Evolutionary conservation across 306 rosid species (phyloP).

Genomic region (Astragalus membranaceus): DNA sequence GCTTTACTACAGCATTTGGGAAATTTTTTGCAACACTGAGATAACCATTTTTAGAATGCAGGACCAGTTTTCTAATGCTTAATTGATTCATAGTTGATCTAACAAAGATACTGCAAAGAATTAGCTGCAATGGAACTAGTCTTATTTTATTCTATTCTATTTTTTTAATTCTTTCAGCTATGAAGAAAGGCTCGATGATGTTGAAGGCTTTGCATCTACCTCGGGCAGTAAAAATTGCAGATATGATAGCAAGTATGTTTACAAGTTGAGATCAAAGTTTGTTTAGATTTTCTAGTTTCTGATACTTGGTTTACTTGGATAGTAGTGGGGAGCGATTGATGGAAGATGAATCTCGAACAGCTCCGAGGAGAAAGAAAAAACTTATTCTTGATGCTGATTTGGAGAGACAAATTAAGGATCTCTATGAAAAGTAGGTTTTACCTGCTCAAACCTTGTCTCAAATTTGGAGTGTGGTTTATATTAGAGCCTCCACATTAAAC

Average conservation of each 20-base stretch:
- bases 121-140: not conserved
- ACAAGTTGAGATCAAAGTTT: constrained; percentile 10
- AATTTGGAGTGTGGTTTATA: constrained; percentile 10
- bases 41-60: constrained; percentile 8
- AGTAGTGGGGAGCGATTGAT: constrained; percentile 42
- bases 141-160: not conserved
- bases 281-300: constrained; percentile 11
- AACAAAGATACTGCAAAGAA: constrained; percentile 2
- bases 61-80: constrained; percentile 7
- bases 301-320: constrained; percentile 29
- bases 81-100: not conserved
- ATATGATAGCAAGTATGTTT: constrained; percentile 35
- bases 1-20: not conserved
- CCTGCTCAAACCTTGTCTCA: not conserved
- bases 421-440: constrained; percentile 63
- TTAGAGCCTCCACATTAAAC: not conserved
- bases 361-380: too few species aligned
- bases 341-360: constrained; percentile 34
- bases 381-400: constrained; percentile 53
- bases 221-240: constrained; percentile 25
- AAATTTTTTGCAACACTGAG: not conserved
- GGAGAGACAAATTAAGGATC: constrained; percentile 65
- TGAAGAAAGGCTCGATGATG: constrained; percentile 26
- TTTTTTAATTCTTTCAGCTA: constrained; percentile 15
- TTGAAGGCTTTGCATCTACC: constrained; percentile 37